Evolutionary conservation across 2,329 filamentous ascomycete species (phyloP).

Genomic region (Reticulascus tulasneorum): DNA sequence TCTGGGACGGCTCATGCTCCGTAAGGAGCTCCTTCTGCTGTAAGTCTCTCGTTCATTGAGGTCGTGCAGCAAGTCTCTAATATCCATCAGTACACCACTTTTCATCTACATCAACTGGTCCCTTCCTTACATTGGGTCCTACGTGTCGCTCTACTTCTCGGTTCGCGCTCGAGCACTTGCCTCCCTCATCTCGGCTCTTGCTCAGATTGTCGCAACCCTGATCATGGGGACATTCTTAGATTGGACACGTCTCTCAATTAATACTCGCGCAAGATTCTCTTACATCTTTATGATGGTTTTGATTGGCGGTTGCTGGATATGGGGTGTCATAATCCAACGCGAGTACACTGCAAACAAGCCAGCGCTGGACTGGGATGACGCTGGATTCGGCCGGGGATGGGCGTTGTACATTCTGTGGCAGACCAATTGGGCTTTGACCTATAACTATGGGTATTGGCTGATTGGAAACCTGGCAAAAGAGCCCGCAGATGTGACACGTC

Average conservation of each 20-base stretch:
- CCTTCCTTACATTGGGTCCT: constrained; percentile 15
- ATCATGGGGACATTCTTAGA: constrained; percentile 23
- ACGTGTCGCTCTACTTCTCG: constrained; percentile 18
- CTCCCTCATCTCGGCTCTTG: constrained; percentile 19
- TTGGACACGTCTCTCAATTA: constrained; percentile 15
- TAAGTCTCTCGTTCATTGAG: background rate
- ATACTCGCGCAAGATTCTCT: constrained; percentile 17
- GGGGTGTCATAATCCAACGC: constrained; percentile 23
- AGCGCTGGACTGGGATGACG: constrained; percentile 22
- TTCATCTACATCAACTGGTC: constrained; percentile 19
- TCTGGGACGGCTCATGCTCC: constrained; percentile 14
- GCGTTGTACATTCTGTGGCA: constrained; percentile 29
- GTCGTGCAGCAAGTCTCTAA: background rate
- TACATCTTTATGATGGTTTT: constrained; percentile 20
- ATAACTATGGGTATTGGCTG: constrained; percentile 31
- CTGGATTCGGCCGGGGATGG: constrained; percentile 21
- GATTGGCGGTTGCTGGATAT: constrained; percentile 23
- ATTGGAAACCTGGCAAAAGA: constrained; percentile 21
- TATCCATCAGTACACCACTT: constrained; percentile 11
- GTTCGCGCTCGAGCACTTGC: constrained; percentile 16
- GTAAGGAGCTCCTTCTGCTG: constrained; percentile 19
- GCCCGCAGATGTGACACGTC: constrained; percentile 20
- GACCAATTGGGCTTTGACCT: constrained; percentile 24
- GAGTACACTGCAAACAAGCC: constrained; percentile 20
- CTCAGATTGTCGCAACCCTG: constrained; percentile 18